Base-by-base conservation (phyloP, 2,329 filamentous ascomycete genomes). In the Nigrospora oryzae region DNA sequence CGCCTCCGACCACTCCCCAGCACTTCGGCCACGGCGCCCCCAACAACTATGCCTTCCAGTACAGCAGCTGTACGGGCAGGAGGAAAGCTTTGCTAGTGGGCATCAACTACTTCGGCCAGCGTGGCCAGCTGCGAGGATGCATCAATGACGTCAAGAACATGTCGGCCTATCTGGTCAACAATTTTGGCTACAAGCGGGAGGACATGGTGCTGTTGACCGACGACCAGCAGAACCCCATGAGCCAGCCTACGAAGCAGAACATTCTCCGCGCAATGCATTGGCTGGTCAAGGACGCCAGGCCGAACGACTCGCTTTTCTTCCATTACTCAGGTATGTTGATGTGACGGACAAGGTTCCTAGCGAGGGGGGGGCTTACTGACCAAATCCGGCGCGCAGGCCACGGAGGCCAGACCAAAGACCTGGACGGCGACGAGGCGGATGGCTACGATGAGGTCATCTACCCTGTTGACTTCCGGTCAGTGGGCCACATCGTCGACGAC, bases 121-220 rank as follows among this genome's bases (percentile, higher is more conserved):
- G 87, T 46, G 90, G 90, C 28, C 87, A 96, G 71, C 74, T 96
- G 40, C 77, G 89, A 46, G 91, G 91, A 38, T 97, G 91, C 61
- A 96, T 96, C 71, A 96, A 97, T 61, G 91, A 97, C 62, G 91
- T 96, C 37, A 87, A 90, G 67, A 96, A 96, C 70, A 95, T 97
- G 89, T 95, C 89, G 17, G 77, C 78, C 41, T 97, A 95, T 61
- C 72, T 97, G 47, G 87, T 88, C 51, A 81, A 90, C 64, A 83
- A 89, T 59, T 96, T 94, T 63, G 86, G 86, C 30, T 97, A 97
- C 65, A 89, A 89, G 67, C 75, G 89, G 47, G 91, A 96, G 65
- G 90, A 97, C 60, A 97, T 97, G 91, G 91, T 97, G 16, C 83
- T 93, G 50, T 75, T 97, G 62, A 96, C 91, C 35, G 91, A 97